Evolutionary conservation across 305 asterid species (phyloP).

Genomic region (Fraxinus platypoda): DNA sequence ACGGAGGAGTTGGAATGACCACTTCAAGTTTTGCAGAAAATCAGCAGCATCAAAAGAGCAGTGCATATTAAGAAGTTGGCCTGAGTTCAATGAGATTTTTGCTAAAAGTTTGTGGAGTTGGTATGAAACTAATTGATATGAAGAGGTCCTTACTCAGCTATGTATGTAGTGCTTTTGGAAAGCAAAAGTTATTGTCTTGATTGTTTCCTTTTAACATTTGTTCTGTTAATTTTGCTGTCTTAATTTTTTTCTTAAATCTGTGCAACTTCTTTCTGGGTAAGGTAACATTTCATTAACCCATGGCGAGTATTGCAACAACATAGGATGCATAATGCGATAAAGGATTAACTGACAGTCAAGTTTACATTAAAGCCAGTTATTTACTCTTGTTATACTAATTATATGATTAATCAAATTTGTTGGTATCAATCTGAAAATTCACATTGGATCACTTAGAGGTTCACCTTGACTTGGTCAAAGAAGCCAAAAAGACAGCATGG

Average conservation of each 20-base stretch:
- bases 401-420: neutral
- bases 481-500: neutral
- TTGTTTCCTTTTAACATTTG: slow-evolving; percentile 20
- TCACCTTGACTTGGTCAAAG: neutral
- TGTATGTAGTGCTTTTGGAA: slow-evolving; percentile 17
- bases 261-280: neutral
- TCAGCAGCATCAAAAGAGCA: slow-evolving; percentile 44
- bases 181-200: slow-evolving; percentile 5
- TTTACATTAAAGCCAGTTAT: neutral
- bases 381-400: neutral
- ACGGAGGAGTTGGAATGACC: slow-evolving; percentile 81
- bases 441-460: neutral
- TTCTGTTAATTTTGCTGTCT: neutral
- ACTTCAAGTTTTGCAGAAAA: slow-evolving; percentile 42
- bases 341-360: neutral
- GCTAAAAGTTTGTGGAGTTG: slow-evolving; percentile 2
- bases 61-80: slow-evolving; percentile 33
- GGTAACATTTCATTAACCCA: neutral
- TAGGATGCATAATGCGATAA: neutral
- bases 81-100: slow-evolving; percentile 4
- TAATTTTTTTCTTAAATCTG: neutral
- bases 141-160: slow-evolving; percentile 14
- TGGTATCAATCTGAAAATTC: neutral
- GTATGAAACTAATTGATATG: slow-evolving; percentile 5
- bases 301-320: neutral